These are phyloP conservation scores for Coemansia sp. DNA, from an alignment of 192 early-diverging fungal genomes.

Conservation along the genomic window DNA sequence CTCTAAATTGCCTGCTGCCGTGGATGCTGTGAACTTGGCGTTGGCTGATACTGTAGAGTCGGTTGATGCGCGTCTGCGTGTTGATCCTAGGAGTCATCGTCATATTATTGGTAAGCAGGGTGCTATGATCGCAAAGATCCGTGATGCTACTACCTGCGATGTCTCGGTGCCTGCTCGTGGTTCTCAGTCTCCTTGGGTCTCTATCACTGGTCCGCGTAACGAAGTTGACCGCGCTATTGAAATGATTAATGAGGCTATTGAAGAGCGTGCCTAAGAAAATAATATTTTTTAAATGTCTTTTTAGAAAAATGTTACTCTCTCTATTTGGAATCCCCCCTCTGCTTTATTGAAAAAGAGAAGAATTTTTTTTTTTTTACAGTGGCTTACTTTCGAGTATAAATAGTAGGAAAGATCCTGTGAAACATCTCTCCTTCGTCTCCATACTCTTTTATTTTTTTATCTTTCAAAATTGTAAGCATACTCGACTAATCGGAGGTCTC, in stretches of 20 bases:
- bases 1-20: conserved; percentile 50
- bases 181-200: conserved; percentile 30
- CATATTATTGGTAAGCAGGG: conserved; percentile 79
- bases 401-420: too few relatives aligned
- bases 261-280: conserved; percentile 31
- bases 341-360: too few relatives aligned
- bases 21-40: conserved; percentile 26
- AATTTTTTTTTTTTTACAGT: too few relatives aligned
- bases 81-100: conserved; percentile 59
- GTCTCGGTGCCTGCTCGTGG: conserved; percentile 63
- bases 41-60: background rate
- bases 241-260: conserved; percentile 37
- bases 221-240: conserved; percentile 37
- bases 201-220: conserved; percentile 27
- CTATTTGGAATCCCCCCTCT: too few relatives aligned
- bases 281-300: too few relatives aligned
- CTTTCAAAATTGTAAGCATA: too few relatives aligned
- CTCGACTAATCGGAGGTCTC: too few relatives aligned
- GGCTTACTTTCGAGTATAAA: too few relatives aligned
- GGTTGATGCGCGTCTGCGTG: conserved; percentile 45
- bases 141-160: conserved; percentile 63
- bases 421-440: too few relatives aligned
- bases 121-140: conserved; percentile 68
- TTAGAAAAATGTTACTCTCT: too few relatives aligned
- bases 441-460: too few relatives aligned